Evolutionary conservation across 2,329 filamentous ascomycete species (phyloP).

Genomic region (Aspergillus pseudotamarii): DNA sequence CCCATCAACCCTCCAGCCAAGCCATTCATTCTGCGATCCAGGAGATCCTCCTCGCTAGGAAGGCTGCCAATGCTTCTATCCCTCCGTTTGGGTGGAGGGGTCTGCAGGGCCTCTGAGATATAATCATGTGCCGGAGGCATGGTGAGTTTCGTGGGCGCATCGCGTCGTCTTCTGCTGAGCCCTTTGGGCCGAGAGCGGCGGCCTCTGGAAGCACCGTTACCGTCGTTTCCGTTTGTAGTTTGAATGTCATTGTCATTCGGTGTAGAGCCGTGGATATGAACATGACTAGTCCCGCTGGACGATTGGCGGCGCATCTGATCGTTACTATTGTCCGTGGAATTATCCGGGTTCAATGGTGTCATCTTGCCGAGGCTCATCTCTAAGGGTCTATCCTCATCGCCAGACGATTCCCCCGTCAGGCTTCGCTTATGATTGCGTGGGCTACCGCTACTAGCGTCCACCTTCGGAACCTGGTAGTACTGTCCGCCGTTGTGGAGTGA

Average conservation of each 20-base stretch:
- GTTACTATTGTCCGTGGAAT: constrained; percentile 26
- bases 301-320: neutral
- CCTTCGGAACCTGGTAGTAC: constrained; percentile 6
- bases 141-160: constrained; percentile 23
- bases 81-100: constrained; percentile 22
- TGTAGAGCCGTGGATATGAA: constrained; percentile 6
- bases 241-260: neutral
- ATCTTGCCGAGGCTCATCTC: constrained; percentile 70
- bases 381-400: constrained; percentile 77
- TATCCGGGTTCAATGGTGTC: constrained; percentile 21
- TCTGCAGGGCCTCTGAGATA: constrained; percentile 24
- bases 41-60: constrained; percentile 59
- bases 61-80: constrained; percentile 55
- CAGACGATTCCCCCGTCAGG: constrained; percentile 62
- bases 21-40: constrained; percentile 59
- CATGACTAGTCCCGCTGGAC: neutral
- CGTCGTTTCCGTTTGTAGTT: constrained; percentile 9
- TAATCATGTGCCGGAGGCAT: constrained; percentile 20
- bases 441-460: constrained; percentile 14
- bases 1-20: constrained; percentile 57
- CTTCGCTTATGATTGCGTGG: constrained; percentile 51
- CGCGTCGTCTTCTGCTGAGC: constrained; percentile 14
- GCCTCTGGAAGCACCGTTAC: constrained; percentile 13
- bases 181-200: constrained; percentile 12
- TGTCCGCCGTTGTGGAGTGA: constrained; percentile 7